Percentiles rank a stretch among this genome's conserved stretches.
Evolutionary conservation across 148 eudicot genomes (phyloP).

Genomic region (Rhododendron henanense): DNA sequence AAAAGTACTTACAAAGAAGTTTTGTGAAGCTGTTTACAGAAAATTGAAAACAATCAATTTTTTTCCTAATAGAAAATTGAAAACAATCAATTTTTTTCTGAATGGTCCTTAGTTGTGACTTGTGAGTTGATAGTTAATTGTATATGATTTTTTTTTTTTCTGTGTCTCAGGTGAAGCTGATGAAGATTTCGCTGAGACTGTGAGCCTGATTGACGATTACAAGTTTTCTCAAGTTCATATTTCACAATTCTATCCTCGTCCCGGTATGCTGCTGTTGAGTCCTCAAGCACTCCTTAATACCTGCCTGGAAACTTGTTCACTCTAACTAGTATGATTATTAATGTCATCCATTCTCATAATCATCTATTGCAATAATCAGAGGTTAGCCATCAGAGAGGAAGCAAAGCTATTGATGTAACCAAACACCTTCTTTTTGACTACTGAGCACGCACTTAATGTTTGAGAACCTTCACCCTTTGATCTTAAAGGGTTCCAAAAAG

Average conservation of each 20-base stretch:
- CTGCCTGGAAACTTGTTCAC: not conserved
- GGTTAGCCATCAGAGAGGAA: not conserved
- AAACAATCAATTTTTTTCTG: not conserved
- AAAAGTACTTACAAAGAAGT: not conserved
- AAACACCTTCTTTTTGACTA: not conserved
- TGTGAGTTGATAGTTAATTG: not conserved
- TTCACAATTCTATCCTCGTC: slow-evolving; percentile 97
- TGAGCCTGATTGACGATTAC: slow-evolving; percentile 72
- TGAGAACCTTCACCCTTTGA: not conserved
- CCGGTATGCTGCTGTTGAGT: slow-evolving; percentile 51
- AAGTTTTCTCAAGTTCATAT: slow-evolving; percentile 96
- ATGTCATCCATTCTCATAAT: not conserved
- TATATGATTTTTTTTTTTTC: not conserved
- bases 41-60: not conserved
- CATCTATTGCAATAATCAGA: not conserved
- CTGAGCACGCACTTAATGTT: not conserved
- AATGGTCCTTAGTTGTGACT: not conserved
- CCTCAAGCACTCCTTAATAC: not conserved
- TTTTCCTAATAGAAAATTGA: not conserved
- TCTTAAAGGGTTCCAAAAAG: not conserved
- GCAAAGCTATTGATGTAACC: not conserved
- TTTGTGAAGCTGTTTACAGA: not conserved
- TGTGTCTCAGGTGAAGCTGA: slow-evolving; percentile 85
- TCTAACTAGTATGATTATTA: slow-evolving; percentile 4
- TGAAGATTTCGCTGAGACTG: slow-evolving; percentile 77